Conservation (phyloP, 495 filamentous ascomycete genomes). For the Tuber umbilicatum region DNA sequence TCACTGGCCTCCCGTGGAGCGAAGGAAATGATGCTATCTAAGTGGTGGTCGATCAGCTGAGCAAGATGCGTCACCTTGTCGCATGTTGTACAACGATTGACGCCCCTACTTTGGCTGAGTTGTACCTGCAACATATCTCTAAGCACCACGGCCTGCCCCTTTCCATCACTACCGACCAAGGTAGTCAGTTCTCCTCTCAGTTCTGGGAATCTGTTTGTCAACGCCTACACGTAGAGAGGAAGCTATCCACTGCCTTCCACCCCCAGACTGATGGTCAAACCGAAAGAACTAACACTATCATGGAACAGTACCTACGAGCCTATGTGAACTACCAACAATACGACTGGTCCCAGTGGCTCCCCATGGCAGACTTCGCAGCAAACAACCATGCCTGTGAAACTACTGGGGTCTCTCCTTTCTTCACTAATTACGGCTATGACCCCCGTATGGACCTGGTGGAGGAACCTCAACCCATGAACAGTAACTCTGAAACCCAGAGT, state of each 20-base stretch:
- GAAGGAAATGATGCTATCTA: conserved; percentile 27
- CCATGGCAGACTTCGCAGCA: conserved; percentile 16
- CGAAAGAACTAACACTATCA: too few relatives aligned
- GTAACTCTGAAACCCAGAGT: too few relatives aligned
- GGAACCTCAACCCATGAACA: neutral
- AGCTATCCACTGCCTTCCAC: conserved; percentile 13
- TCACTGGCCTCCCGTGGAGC: conserved; percentile 10
- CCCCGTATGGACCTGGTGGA: neutral
- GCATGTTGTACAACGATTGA: neutral
- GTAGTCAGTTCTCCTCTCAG: conserved; percentile 2
- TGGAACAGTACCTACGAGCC: too few relatives aligned
- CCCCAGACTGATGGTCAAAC: too few relatives aligned
- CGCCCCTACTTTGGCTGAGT: conserved; percentile 2
- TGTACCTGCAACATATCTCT: conserved; percentile 10
- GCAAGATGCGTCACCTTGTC: conserved; percentile 22
- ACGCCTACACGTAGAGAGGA: neutral
- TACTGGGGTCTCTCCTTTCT: conserved; percentile 18
- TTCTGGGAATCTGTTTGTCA: conserved; percentile 3
- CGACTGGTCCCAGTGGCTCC: conserved; percentile 37
- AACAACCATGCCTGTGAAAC: conserved; percentile 17
- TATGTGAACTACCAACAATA: conserved; percentile 38
- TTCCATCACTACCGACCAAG: conserved; percentile 7
- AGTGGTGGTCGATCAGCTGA: neutral
- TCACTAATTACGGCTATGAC: conserved; percentile 7
- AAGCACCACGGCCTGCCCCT: conserved; percentile 5